Evolutionary conservation across 192 early-diverging fungal species (phyloP), one percentile per base, ranked within the genome.

Genomic region (Coemansia sp.): DNA sequence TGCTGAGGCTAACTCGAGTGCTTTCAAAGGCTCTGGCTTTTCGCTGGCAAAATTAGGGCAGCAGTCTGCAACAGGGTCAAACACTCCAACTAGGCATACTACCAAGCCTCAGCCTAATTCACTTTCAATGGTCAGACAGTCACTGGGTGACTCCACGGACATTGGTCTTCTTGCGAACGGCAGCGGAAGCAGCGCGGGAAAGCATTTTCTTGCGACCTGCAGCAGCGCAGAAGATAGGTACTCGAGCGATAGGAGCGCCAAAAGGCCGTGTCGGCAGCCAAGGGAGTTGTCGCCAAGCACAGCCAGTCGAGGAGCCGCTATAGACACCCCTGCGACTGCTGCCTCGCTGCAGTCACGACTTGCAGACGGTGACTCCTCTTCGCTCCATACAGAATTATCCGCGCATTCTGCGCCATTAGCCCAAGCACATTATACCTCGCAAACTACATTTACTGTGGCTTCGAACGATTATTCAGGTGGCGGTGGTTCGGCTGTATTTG

Each of bases 401-500:
- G 36, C 59, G 13, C 36, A 7, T 7, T 39, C 70, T 5, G 9
- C 11, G 6, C n/a, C 16, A 42, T 42, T 16, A 1, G 40, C 40
- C 40, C 14, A 28, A 55, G 62, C 13, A 23, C 42, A 1, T 28
- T 21, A 13, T 11, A 35, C 40, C 2, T 23, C 24, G 14, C 50
- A 51, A 26, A 28, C 50, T 18, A 28, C 31, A n/a, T 31, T 9
- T 16, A n/a, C 51, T 26, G 13, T 55, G 2, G 20, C n/a, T 57
- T 26, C 18, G 23, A 51, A 23, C 18, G n/a, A 14, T 9, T 36
- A 20, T 18, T 16, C 8, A 18, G 56, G 11, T 4, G 56, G 26
- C 20, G 8, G 8, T 37, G n/a, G 35, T 18, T 18, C 6, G 33
- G 56, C 35, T 20, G 11, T 71, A 18, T 82, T 82, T 65, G 46